Conservation (phyloP, 345 rosid genomes). For the Clausena lansium region DNA sequence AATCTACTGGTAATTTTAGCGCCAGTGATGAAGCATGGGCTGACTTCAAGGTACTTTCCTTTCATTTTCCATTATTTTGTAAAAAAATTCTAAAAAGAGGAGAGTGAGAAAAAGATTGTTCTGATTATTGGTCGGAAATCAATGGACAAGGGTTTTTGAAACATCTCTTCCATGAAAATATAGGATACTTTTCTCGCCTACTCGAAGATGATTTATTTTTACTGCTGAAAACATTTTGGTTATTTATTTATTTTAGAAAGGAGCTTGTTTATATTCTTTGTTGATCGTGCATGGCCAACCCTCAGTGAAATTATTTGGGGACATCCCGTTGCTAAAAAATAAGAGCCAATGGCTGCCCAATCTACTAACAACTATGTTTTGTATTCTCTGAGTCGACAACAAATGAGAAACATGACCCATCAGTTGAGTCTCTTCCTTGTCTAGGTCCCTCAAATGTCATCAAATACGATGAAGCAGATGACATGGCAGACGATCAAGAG, state of each 20-base stretch:
- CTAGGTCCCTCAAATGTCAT: slow-evolving; percentile 21
- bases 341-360: slow-evolving; percentile 43
- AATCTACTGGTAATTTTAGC: slow-evolving; percentile 32
- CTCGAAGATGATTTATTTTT: neutral
- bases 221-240: too few relatives aligned
- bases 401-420: slow-evolving; percentile 29
- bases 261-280: slow-evolving; percentile 18
- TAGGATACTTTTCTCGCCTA: neutral
- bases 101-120: too few relatives aligned
- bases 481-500: slow-evolving; percentile 21
- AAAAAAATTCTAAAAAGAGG: too few relatives aligned
- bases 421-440: slow-evolving; percentile 14
- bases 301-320: slow-evolving; percentile 28
- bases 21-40: slow-evolving; percentile 52
- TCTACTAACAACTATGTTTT: slow-evolving; percentile 43
- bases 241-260: neutral
- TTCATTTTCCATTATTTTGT: neutral
- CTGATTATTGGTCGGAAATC: too few relatives aligned
- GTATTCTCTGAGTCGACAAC: slow-evolving; percentile 39
- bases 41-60: slow-evolving; percentile 32
- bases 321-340: slow-evolving; percentile 54
- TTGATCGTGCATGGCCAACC: neutral
- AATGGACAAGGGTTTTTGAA: neutral
- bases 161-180: too few relatives aligned
- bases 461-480: slow-evolving; percentile 36